Base-by-base conservation (phyloP, 495 filamentous ascomycete species). In the Hyaloscypha hepaticicola region DNA sequence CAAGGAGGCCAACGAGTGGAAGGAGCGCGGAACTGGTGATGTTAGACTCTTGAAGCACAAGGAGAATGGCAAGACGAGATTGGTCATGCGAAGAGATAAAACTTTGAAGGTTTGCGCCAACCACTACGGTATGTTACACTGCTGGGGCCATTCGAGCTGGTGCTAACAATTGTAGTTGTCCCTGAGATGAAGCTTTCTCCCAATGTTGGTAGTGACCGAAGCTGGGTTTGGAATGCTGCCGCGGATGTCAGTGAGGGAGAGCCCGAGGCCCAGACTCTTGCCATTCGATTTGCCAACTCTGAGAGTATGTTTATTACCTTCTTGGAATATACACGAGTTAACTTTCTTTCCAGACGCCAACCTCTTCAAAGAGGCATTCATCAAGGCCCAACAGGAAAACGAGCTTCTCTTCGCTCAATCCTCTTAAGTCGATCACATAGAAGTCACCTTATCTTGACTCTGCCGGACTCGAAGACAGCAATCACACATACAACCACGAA, bases 61-160 rank as follows among this genome's bases (percentile, higher is more conserved):
- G 84, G 95, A 98, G 80, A 98, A 96, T 77, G 88, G 88, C 76
- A 99, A 98, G 89, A 97, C 92, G 60, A 86, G 96, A 65, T 83
- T 99, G 67, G 95, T 99, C 71, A 99, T 99, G 96, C 88, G 96
- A 77, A 84, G 96, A 74, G 96, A 99, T 80, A 97, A 97, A 89
- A 98, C 96, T 68, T 86, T 97, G 80, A 99, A 99, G 83, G 95
- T 98, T 78, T 99, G 96, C 88, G 96, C 96, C 74, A 99, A 99
- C 82, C 96, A 99, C 83, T 99, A 99, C 78, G 89, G 95, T 99
- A 89, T 75, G 91, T 77, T 38, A 14, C 22, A 26, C 6, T 9
- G 29, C 51, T 45, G 38, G 3, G 38, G 19, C 11, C 12, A 0
- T 45, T 45, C 19, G 5, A 16, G 38, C 38, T 16, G 19, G 19